A percentile compares a stretch with the other conserved stretches of the same genome.
Evolutionary conservation across 176 grass and related monocot genomes (phyloP).

Genomic region (Aegilops sharonensis): DNA sequence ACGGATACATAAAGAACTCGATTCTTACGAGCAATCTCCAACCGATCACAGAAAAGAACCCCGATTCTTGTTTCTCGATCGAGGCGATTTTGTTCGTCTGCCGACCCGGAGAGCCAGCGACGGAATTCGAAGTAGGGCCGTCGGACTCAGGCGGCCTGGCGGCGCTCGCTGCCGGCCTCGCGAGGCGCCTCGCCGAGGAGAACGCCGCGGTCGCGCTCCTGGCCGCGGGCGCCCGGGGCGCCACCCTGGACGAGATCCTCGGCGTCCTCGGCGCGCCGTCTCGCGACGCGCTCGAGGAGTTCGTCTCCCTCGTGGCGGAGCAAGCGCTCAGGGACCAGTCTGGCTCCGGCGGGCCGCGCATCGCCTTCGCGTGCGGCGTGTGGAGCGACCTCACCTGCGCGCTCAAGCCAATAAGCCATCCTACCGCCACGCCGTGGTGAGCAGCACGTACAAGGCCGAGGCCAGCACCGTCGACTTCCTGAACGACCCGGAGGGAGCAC

Average conservation of each 20-base stretch:
- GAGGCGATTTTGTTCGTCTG: too few relatives aligned
- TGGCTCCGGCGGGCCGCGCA: background rate
- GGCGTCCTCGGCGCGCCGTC: background rate
- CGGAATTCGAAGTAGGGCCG: too few relatives aligned
- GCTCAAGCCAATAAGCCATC: background rate
- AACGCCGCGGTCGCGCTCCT: constrained; percentile 13
- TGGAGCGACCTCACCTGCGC: constrained; percentile 17
- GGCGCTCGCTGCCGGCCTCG: background rate
- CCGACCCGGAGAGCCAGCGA: too few relatives aligned
- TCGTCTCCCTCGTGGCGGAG: background rate
- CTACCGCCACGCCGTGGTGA: background rate
- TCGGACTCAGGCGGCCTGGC: background rate
- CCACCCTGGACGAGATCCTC: background rate
- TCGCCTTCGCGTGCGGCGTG: constrained; percentile 19
- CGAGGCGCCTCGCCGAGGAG: background rate
- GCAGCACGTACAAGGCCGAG: background rate
- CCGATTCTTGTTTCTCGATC: too few relatives aligned
- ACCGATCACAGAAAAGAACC: background rate
- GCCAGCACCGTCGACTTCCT: constrained; percentile 27
- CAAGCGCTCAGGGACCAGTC: background rate
- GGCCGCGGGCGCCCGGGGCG: background rate
- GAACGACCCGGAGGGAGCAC: background rate
- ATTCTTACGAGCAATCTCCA: background rate
- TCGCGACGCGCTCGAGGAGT: background rate
- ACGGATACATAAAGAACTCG: background rate